Base-by-base conservation (phyloP, 2,329 filamentous ascomycete genomes). In the Dissoconium aciculare region DNA sequence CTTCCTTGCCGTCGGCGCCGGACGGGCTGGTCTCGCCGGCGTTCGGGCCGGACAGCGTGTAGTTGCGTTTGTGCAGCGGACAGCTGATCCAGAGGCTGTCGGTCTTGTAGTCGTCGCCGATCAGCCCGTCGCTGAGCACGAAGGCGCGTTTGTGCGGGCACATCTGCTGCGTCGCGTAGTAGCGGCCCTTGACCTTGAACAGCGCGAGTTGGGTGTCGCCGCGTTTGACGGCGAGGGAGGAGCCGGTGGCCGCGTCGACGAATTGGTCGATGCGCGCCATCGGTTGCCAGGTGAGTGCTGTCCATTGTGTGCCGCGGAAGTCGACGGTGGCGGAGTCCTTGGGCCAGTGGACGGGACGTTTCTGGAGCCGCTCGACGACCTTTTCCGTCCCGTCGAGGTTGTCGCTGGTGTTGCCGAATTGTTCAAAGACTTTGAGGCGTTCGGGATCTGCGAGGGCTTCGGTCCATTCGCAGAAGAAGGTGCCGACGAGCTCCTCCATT, bases 91-190 rank as follows among this genome's bases (percentile, higher is more conserved):
- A 92, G n/a, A 84, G 74, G 36, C 74, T 74, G 38, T 70, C 61
- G 31, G 53, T 64, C 26, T 63, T 54, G 36, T 52, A 38, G 38
- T 72, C 67, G 41, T 82, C 76, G 24, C 85, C 84, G 27, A 93
- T 68, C 5, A 93, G 60, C 2, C 83, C 82, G 51, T 93, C 85
- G 0, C 78, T 78, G 15, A 93, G 70, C n/a, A 85, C 77, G 48
- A 93, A 93, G 1, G 83, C 76, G 8, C 83, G 76, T 58, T 87
- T 89, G 60, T 92, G 83, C 6, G 84, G 84, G 53, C 84, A 93
- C 84, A 93, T 93, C 52, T 93, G 82, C 59, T 93, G 84, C 10
- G 78, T 79, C 35, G 80, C 79, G 54, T 87, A 87, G 63, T 76
- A 91, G 32, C 69, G 69, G 12, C 82, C 83, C 32, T 71, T 70